phyloP scores from a whole-genome alignment of 2,329 filamentous ascomycete genomes.

The Torrubiella hemipterigena region DNA sequence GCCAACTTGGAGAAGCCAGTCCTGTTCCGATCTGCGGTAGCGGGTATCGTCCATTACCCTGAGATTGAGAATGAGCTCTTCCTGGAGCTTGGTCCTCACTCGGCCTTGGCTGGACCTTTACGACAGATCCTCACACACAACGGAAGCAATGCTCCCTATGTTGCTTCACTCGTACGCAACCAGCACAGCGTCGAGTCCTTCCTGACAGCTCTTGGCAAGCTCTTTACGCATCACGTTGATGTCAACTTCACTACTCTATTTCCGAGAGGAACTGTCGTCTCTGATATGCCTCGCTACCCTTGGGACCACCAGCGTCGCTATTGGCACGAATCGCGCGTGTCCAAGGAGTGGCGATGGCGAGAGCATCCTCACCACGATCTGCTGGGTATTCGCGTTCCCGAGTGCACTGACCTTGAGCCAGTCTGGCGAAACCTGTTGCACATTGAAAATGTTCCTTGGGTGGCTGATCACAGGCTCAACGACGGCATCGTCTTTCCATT shows the following conservation, averaged over 20 bases:
- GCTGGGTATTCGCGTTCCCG: slow-evolving; percentile 15
- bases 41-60: not conserved
- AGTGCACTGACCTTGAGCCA: slow-evolving; percentile 13
- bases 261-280: slow-evolving; percentile 3
- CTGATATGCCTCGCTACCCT: slow-evolving; percentile 22
- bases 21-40: slow-evolving; percentile 11
- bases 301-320: slow-evolving; percentile 23
- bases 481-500: slow-evolving; percentile 23
- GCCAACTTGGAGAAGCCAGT: slow-evolving; percentile 18
- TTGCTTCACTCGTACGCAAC: slow-evolving; percentile 8
- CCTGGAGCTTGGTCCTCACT: slow-evolving; percentile 13
- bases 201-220: slow-evolving; percentile 14
- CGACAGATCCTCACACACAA: slow-evolving; percentile 11
- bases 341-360: slow-evolving; percentile 18
- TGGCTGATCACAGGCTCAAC: slow-evolving; percentile 22
- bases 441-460: slow-evolving; percentile 17
- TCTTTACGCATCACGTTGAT: slow-evolving; percentile 9
- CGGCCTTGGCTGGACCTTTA: slow-evolving; percentile 13
- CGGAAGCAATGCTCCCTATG: slow-evolving; percentile 6
- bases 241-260: slow-evolving; percentile 8
- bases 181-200: slow-evolving; percentile 6
- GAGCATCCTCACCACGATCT: slow-evolving; percentile 25
- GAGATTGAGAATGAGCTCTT: slow-evolving; percentile 3
- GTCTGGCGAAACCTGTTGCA: slow-evolving; percentile 12
- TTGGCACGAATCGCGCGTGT: slow-evolving; percentile 19